Evolutionary conservation across 139 green algal genomes (phyloP), one percentile per base, ranked within the genome.

Genomic region (Trebouxia sp.): DNA sequence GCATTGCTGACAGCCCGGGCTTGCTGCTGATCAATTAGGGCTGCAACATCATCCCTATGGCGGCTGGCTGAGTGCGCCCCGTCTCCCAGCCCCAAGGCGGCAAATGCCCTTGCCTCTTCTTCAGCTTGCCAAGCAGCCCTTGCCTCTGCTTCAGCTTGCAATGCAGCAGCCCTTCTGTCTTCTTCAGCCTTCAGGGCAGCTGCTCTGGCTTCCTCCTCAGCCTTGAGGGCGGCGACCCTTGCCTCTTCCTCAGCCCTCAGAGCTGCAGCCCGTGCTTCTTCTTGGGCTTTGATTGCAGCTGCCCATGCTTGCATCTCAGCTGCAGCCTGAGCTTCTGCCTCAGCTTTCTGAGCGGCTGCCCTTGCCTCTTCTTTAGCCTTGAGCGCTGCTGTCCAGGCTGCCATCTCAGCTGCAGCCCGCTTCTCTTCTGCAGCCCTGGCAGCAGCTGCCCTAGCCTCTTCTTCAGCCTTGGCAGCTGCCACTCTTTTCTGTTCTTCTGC

Each of bases 11-110:
- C 28, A 28, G 35, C 28, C 11, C 20, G 5, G 26, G 37, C 7
- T 22, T 72, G 62, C 35, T 42, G 62, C 62, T 72, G 62, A 72
- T 72, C 62, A 45, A 72, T 72, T 8, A 37, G 12, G 42, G 62
- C 62, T 30, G 62, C 62, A 43, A 72, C 12, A n/a, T 72, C 32
- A 42, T 43, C 32, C 37, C 6, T 17, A 28, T 41, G 62, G 8
- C 20, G n/a, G 35, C 20, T 35, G 12, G 32, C 35, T 30, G 35
- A 12, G 20, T 43, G 15, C 1, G 15, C 30, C 30, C 58, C 28
- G 10, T 69, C 58, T 26, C 14, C 32, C 62, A 43, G 14, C 11
- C 42, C 35, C 62, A 72, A 26, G n/a, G 62, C 62, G 28, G 62
- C 62, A 45, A 72, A 35, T 0, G 62, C 62, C 62, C 43, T 24